phyloP scores from a whole-genome alignment of 305 asterid genomes.

The Striga hermonthica region DNA sequence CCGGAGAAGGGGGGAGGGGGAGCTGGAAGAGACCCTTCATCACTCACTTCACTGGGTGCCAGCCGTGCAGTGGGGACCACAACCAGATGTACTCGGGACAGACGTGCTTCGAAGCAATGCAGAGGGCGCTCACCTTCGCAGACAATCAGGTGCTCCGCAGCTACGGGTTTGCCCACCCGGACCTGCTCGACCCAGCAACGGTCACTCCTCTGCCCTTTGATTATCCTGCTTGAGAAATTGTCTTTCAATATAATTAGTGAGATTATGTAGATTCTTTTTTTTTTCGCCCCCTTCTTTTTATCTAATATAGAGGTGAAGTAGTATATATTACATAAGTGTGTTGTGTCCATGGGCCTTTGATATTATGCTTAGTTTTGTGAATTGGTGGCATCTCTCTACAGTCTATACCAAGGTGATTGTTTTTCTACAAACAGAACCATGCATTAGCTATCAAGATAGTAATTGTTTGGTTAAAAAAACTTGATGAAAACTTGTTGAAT shows the following conservation, averaged over 20 bases:
- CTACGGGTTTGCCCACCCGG: conserved; percentile 67
- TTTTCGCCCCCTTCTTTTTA: no score
- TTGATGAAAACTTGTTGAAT: no score
- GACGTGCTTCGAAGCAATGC: conserved; percentile 76
- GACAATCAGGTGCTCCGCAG: conserved; percentile 89
- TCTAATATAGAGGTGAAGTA: no score
- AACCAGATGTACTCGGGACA: conserved; percentile 76
- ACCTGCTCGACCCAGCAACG: conserved; percentile 56
- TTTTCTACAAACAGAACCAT: no score
- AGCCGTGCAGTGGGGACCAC: conserved; percentile 91
- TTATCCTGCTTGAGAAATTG: conserved; percentile 50
- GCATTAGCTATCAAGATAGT: no score
- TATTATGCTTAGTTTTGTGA: not conserved
- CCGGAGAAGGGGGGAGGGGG: conserved; percentile 58
- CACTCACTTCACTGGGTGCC: conserved; percentile 97
- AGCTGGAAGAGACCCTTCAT: conserved; percentile 90
- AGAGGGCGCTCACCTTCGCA: conserved; percentile 70
- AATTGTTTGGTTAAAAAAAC: no score
- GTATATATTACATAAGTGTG: no score
- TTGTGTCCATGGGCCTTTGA: no score
- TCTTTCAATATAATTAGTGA: not conserved
- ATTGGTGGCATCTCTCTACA: not conserved
- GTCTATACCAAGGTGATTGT: no score
- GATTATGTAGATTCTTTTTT: not conserved
- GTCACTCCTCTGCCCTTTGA: conserved; percentile 68